phyloP scores from a whole-genome alignment of 495 filamentous ascomycete genomes.

The Umbilicaria muhlenbergii region DNA sequence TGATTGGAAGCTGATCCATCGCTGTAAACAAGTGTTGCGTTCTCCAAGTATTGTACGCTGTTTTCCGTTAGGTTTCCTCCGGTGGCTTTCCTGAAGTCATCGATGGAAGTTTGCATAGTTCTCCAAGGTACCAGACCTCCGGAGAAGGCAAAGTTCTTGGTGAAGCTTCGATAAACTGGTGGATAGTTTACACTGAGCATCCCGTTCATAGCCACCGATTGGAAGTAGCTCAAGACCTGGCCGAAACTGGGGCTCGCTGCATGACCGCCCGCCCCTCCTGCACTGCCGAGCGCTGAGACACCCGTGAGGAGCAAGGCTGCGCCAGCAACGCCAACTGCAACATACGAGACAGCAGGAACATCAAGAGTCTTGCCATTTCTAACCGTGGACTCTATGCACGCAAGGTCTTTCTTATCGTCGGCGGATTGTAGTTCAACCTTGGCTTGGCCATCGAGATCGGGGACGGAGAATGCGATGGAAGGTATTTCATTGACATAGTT shows the following conservation, averaged over 20 bases:
- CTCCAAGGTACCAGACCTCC: constrained; percentile 74
- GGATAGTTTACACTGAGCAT: constrained; percentile 89
- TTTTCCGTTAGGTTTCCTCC: constrained; percentile 75
- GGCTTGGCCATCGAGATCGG: constrained; percentile 79
- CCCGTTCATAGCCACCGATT: constrained; percentile 84
- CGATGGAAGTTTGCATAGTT: constrained; percentile 66
- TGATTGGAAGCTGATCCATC: constrained; percentile 29
- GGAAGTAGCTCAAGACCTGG: constrained; percentile 82
- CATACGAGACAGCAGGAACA: constrained; percentile 64
- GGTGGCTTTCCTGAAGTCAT: constrained; percentile 62
- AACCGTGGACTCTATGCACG: constrained; percentile 70
- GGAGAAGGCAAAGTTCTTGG: constrained; percentile 88
- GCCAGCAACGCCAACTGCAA: constrained; percentile 75
- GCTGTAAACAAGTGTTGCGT: constrained; percentile 52
- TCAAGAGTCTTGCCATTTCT: constrained; percentile 72
- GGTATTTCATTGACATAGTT: constrained; percentile 63
- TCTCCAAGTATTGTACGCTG: constrained; percentile 58
- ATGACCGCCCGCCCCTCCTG: constrained; percentile 44
- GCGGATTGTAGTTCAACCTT: constrained; percentile 57
- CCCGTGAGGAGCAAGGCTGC: constrained; percentile 65
- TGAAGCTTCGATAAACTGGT: constrained; percentile 68
- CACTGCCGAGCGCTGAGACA: constrained; percentile 51
- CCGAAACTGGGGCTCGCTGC: constrained; percentile 69
- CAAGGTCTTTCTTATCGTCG: constrained; percentile 44
- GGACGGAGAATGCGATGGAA: constrained; percentile 77